Percentiles rank a stretch among this genome's conserved stretches.
These are phyloP conservation scores for Amphirosellinia nigrospora DNA, from an alignment of 495 filamentous ascomycete species.

Conservation along the genomic window DNA sequence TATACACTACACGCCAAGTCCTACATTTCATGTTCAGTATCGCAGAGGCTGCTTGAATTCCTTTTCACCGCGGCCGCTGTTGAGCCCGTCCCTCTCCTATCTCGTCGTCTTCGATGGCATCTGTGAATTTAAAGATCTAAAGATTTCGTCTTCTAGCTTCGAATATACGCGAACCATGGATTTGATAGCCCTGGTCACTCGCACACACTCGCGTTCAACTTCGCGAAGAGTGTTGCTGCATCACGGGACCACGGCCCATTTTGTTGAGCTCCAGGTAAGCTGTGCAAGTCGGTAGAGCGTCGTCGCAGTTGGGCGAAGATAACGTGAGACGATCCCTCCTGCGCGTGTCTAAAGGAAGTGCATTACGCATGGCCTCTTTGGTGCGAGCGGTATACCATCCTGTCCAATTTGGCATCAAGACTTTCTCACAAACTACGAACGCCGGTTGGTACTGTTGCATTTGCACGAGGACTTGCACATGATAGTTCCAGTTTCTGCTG, in stretches of 20 bases:
- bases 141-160: conserved; percentile 36
- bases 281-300: conserved; percentile 48
- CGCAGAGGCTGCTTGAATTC: background rate
- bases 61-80: background rate
- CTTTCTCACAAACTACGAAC: conserved; percentile 71
- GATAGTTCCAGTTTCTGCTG: conserved; percentile 66
- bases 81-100: background rate
- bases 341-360: conserved; percentile 45
- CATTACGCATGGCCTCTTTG: conserved; percentile 26
- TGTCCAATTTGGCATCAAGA: conserved; percentile 75
- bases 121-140: background rate
- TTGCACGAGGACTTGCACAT: conserved; percentile 58
- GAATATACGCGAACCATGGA: conserved; percentile 41
- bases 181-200: conserved; percentile 42
- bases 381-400: conserved; percentile 62
- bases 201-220: conserved; percentile 38
- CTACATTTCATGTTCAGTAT: background rate
- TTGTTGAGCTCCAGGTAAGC: conserved; percentile 49
- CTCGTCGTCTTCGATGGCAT: background rate
- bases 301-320: conserved; percentile 46
- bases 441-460: conserved; percentile 54
- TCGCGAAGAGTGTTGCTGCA: conserved; percentile 30
- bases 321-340: conserved; percentile 35
- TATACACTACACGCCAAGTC: background rate
- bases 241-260: conserved; percentile 42